phyloP scores from a whole-genome alignment of 257 asterid genomes.

The Linaria vulgaris region DNA sequence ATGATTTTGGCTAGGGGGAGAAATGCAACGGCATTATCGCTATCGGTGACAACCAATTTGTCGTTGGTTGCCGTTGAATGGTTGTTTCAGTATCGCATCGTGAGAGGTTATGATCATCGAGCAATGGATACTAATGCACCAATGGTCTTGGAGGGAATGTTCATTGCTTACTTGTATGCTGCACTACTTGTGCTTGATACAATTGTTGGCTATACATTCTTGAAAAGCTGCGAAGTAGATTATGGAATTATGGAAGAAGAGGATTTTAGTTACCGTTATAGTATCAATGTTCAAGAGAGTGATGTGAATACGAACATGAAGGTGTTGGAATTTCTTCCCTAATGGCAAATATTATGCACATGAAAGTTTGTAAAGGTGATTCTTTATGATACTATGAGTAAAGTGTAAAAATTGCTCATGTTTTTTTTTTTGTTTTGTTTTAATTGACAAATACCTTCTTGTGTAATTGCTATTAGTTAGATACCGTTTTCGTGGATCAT shows the following conservation, averaged over 20 bases:
- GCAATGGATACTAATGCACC: constrained; percentile 17
- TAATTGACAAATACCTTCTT: too few species aligned
- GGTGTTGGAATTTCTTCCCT: constrained; percentile 34
- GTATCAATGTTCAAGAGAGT: constrained; percentile 32
- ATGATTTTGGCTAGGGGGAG: constrained; percentile 46
- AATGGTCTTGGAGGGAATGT: constrained; percentile 44
- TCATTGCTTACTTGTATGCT: constrained; percentile 56
- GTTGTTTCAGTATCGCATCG: constrained; percentile 58
- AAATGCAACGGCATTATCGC: constrained; percentile 52
- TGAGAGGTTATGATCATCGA: constrained; percentile 31
- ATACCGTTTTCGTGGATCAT: too few species aligned
- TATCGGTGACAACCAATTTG: constrained; percentile 43
- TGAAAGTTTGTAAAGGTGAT: neutral
- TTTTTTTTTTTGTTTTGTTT: too few species aligned
- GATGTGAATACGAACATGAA: constrained; percentile 25
- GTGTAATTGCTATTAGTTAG: too few species aligned
- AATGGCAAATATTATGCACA: neutral
- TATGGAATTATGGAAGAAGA: constrained; percentile 24
- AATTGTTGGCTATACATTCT: constrained; percentile 40
- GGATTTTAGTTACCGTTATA: constrained; percentile 12
- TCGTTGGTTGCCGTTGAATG: constrained; percentile 56
- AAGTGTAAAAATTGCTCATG: too few species aligned
- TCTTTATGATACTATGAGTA: neutral
- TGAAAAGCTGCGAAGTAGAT: constrained; percentile 41
- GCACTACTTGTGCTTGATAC: constrained; percentile 51